These are phyloP conservation scores for Tulasnella sp. DNA, from an alignment of 768 basidiomycete species.

Conservation along the genomic window DNA sequence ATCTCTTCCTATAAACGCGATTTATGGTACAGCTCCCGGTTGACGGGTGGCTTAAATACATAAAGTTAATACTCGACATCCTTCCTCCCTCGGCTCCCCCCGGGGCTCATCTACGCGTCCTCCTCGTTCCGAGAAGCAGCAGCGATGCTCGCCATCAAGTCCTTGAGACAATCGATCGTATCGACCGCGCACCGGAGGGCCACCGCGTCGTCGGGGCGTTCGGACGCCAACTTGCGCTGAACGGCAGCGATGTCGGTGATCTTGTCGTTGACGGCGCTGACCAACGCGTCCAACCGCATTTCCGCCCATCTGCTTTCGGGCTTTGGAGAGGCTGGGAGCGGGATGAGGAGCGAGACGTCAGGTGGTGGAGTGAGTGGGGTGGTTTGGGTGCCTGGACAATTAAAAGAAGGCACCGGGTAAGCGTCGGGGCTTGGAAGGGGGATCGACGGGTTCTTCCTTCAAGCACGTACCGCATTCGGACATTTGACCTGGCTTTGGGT, in stretches of 20 bases:
- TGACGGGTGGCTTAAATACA: background rate
- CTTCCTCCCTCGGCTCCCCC: background rate
- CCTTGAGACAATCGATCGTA: background rate
- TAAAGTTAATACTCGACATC: background rate
- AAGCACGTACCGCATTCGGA: background rate
- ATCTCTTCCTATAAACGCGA: background rate
- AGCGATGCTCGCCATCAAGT: background rate
- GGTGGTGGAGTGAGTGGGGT: background rate
- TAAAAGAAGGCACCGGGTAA: conserved; percentile 19
- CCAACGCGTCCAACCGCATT: background rate
- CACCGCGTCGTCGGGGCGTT: background rate
- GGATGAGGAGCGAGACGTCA: background rate
- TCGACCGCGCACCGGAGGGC: background rate
- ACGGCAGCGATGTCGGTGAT: background rate
- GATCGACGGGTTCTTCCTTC: conserved; percentile 19
- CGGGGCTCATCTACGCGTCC: background rate
- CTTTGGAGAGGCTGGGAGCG: background rate
- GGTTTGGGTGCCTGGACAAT: background rate
- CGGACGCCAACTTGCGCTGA: background rate
- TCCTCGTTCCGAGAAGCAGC: background rate
- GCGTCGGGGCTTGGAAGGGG: conserved; percentile 19
- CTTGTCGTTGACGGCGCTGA: background rate
- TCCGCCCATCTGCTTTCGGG: background rate
- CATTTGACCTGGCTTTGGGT: conserved; percentile 12
- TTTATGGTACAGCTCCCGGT: background rate